Base-by-base conservation (phyloP, 2,329 filamentous ascomycete species). In the Ceratocystis diversiconidia region DNA sequence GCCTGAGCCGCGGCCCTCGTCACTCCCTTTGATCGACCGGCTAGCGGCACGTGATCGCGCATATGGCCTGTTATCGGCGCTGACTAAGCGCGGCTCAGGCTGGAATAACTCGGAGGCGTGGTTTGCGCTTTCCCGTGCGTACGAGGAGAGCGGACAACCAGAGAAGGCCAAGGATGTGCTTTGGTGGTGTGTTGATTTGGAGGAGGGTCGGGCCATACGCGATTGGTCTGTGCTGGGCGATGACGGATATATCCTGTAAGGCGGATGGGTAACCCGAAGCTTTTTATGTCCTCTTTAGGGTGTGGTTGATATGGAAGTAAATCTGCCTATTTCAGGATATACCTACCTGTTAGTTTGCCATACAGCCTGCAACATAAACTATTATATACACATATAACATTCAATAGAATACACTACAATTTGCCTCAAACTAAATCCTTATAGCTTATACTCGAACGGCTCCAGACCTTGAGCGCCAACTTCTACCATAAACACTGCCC, bases 111-210 rank as follows among this genome's bases (percentile, higher is more conserved):
- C 89, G 0, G 94, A 97, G 73, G 94, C 92, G 4, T 99, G 94
- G 94, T 92, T 90, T 72, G 84, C 88, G 3, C 81, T 99, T 43
- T 89, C 91, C 0, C 81, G 90, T 69, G 91, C 90, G 8, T 89
- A 96, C 72, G 94, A 99, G 75, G 85, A 91, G 72, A 89, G 89
- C 66, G 89, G 88, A 0, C 89, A 96, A 76, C 75, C 84, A 1
- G 89, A 94, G 46, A 95, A 92, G 78, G 88, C 94, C 15, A 95
- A 92, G 76, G 88, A 94, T 70, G 90, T 92, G 59, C 80, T 97
- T 5, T 97, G 94, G 94, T 97, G 92, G 91, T 95, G 92, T 71
- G 89, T 99, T 12, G 91, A 96, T 75, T 79, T 99, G 36, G 94
- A 97, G 73, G 92, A 99, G 73, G 85, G 84, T 6, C 85, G 84